A percentile compares a stretch with the other conserved stretches of the same genome.
Evolutionary conservation across 1,139 yeast genomes (phyloP).

Genomic region (Sugiyamaella japonica): DNA sequence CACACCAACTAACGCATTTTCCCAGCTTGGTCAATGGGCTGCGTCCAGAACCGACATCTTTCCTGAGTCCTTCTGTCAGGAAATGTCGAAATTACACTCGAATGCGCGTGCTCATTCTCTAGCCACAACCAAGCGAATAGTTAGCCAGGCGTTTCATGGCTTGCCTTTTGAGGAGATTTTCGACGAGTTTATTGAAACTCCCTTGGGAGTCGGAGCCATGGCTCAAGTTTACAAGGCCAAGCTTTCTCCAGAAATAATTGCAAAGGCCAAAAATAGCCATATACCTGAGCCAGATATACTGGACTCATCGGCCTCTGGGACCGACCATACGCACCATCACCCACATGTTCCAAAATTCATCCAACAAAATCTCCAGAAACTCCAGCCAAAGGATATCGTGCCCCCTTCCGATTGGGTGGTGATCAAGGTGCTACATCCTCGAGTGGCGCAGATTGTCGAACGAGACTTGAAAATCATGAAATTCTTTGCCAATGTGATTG

Average conservation of each 20-base stretch:
- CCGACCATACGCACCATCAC: background rate
- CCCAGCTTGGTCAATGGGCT: slow-evolving; percentile 92
- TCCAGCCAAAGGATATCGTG: slow-evolving; percentile 24
- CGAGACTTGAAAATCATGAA: slow-evolving; percentile 84
- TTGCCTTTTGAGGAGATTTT: slow-evolving; percentile 70
- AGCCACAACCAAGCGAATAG: slow-evolving; percentile 55
- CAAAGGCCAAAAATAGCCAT: slow-evolving; percentile 11
- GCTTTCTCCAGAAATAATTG: slow-evolving; percentile 38
- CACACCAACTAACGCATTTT: slow-evolving; percentile 13
- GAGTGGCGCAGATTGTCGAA: slow-evolving; percentile 66
- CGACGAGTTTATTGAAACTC: slow-evolving; percentile 71
- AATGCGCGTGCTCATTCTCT: slow-evolving; percentile 76
- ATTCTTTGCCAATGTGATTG: slow-evolving; percentile 69
- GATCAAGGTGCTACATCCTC: slow-evolving; percentile 88
- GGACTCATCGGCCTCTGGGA: background rate
- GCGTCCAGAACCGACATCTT: slow-evolving; percentile 97
- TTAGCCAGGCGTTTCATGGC: slow-evolving; percentile 63
- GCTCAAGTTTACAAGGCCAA: slow-evolving; percentile 91
- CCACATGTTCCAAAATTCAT: slow-evolving; percentile 11
- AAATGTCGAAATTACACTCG: slow-evolving; percentile 75
- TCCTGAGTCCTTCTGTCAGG: slow-evolving; percentile 74
- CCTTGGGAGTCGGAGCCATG: slow-evolving; percentile 95
- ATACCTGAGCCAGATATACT: background rate
- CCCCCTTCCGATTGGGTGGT: slow-evolving; percentile 67
- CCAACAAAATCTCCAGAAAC: slow-evolving; percentile 17